Evolutionary conservation across 306 rosid genomes (phyloP), one percentile per base, ranked within the genome.

Genomic region (Betula pendula): DNA sequence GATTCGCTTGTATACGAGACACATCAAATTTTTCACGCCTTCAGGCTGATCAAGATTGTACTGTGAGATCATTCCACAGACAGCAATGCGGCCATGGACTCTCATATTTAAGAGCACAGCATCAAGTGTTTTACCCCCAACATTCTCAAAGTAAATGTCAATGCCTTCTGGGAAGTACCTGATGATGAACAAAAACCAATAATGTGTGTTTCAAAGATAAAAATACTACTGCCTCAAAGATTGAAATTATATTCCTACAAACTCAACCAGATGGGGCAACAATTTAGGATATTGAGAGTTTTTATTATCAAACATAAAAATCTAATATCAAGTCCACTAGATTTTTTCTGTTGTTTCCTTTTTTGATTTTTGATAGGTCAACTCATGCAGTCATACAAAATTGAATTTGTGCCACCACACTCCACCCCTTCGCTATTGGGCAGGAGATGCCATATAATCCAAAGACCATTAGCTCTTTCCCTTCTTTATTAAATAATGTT

Each of bases 131-230:
- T 88, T 83, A 2, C 90, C 93, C 22, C 96, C 96, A 68, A 91
- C 96, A 68, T 89, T 87, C 68, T 89, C 92, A 79, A 91, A 91
- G 83, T 91, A 91, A 3, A 91, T 84, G 85, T 89, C 90, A 35
- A 91, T 89, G 59, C 93, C 92, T 79, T 87, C 86, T 3, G 87
- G 88, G 38, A 91, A 89, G 72, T 80, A 84, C 83, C 93, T 90
- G 67, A 29, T 19, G 40, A 17, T 16, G 3, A 0, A 19, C 17
- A 31, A 0, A 45, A 0, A 49, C 49, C 49, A 45, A 13, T 38
- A 38, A 38, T 6, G 42, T 38, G 8, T 38, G 42, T 38, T 6
- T 38, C 42, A 38, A 38, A 38, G 6, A 38, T 38, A 7, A 6
- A 38, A 38, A 38, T 38, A 38, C 42, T 5, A 38, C 5, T 4